Base-by-base conservation (phyloP, 2,329 filamentous ascomycete genomes). In the Aschersonia sp. region DNA sequence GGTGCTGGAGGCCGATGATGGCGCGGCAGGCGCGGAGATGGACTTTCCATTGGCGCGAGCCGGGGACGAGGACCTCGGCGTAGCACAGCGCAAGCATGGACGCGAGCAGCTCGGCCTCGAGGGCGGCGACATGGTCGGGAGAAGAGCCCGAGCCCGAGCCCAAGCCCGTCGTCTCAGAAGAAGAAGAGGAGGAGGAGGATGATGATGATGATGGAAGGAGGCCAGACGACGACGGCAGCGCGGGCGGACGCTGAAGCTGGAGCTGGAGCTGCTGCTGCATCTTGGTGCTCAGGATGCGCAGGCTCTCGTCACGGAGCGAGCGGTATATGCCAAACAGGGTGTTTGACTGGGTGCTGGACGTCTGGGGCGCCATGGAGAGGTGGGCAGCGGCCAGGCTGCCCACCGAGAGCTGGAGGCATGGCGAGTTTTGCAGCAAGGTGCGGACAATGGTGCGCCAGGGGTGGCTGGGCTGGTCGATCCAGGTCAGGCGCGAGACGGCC, bases 391-490 rank as follows among this genome's bases (percentile, higher is more conserved):
- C 49, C 4, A 51, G 49, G 39, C 45, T 42, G 35, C 44, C 39
- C 11, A 51, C 45, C 2, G 53, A 51, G 5, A 56, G 49, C 5
- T 50, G 52, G 12, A 56, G 46, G 14, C 52, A 54, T 2, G 53
- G 39, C 10, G 53, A 55, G 10, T 49, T 40, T 5, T 51, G 48
- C 1, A 53, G 48, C 12, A 51, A 46, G 14, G 43, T 46, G 6
- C 42, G 46, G 41, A 53, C 48, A 8, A 47, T 51, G 9, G 49
- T 42, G 35, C 54, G 49, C 54, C 53, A 53, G 4, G 52, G 54
- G 33, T 51, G 52, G 14, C 48, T 45, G 10, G 54, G 53, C 35
- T 50, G 52, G 14, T 56, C 54, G 32, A 56, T 50, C 53, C 54
- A 56, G 12, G 53, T 55, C 37, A 56, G 39, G 5, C 52, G 51